Evolutionary conservation across 768 basidiomycete genomes (phyloP), one percentile per base, ranked within the genome.

Genomic region (Lentinula sp.): DNA sequence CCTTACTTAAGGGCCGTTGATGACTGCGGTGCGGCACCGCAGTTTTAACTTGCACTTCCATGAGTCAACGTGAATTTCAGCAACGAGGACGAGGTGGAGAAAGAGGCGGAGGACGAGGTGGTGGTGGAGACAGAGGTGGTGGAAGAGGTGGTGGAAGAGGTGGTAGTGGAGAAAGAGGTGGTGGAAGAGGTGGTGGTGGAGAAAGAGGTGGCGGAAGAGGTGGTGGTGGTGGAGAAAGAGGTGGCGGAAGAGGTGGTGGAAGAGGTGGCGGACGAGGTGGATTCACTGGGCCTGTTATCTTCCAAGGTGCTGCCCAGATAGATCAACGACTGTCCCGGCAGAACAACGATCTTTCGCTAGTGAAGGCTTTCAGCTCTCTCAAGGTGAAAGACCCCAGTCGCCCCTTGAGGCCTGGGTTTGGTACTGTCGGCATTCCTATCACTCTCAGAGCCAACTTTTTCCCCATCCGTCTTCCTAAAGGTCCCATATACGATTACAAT

Each of bases 381-480:
- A 68, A 69, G 31, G 52, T 70, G 35, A 42, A n/a, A 46, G 64
- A 68, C 2, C 70, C 73, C 4, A 73, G 73, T 32, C 73, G 74
- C 7, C 85, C 85, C 9, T 71, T 83, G 6, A 78, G 85, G 18
- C 84, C 85, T 1, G 83, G 83, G 0, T 88, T 73, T 62, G 85
- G 86, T 8, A 84, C 78, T 0, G 62, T 70, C 3, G 86, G 86
- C 28, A 74, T 57, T 8, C 64, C 75, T 0, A 77, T 84, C 63
- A 79, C 70, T 0, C 69, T 88, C 15, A 78, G 88, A 1, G 77
- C 86, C 21, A 89, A 88, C 67, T 87, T 87, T 71, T 87, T 87
- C 68, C 66, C 84, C 0, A 65, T 88, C 10, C 76, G 68, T 35
- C 50, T 81, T n/a, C 77, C 78, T 1, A 76, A 78, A 49, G 75